Percentiles rank a stretch among this genome's conserved stretches.
Conservation (phyloP, 305 asterid species). For the Solanum aculeatissimum region DNA sequence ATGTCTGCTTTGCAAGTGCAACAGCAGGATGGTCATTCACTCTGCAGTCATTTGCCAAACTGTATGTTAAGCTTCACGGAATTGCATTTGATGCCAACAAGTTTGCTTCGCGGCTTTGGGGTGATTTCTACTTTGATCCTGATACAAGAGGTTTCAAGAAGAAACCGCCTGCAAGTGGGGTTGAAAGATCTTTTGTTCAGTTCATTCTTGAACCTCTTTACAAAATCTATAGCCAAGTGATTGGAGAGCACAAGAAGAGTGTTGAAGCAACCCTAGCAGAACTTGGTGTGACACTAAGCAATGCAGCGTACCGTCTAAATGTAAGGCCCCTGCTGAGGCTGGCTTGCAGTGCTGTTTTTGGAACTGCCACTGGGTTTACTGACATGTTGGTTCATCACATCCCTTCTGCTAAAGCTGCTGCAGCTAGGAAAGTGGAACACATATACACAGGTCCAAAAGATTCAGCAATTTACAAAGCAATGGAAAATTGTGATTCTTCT, state of each 20-base stretch:
- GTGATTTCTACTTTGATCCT: constrained; percentile 78
- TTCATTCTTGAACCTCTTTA: constrained; percentile 94
- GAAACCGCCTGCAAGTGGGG: constrained; percentile 78
- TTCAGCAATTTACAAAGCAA: constrained; percentile 59
- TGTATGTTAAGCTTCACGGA: constrained; percentile 89
- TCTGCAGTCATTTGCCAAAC: constrained; percentile 86
- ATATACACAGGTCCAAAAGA: constrained; percentile 82
- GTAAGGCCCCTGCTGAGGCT: constrained; percentile 85
- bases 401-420: constrained; percentile 95
- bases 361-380: constrained; percentile 91
- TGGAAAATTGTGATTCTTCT: constrained; percentile 74
- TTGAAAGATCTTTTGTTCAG: constrained; percentile 90
- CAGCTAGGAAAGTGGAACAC: constrained; percentile 75
- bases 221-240: constrained; percentile 88
- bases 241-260: constrained; percentile 96
- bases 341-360: constrained; percentile 94
- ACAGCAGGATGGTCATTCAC: constrained; percentile 98
- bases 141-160: constrained; percentile 73
- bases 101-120: constrained; percentile 96
- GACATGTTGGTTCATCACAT: constrained; percentile 96
- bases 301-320: constrained; percentile 82
- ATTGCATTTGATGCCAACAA: constrained; percentile 84
- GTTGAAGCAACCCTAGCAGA: constrained; percentile 88
- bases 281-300: constrained; percentile 86
- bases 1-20: constrained; percentile 96